phyloP scores from a whole-genome alignment of 1,284 basidiomycete species.

The Trichosporon ovoides region DNA sequence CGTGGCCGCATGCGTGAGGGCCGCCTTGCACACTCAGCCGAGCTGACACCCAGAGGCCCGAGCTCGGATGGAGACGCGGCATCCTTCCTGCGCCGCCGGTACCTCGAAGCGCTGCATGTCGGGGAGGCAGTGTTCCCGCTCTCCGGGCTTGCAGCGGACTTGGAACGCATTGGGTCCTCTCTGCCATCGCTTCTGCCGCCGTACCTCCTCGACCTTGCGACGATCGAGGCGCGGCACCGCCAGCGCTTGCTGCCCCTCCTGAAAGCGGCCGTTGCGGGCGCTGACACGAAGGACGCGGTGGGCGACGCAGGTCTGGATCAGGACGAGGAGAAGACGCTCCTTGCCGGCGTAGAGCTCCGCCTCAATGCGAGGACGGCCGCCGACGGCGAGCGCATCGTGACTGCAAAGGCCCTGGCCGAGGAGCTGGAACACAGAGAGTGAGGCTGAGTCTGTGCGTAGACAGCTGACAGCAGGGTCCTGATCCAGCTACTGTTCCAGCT shows the following conservation, averaged over 20 bases:
- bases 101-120: slow-evolving; percentile 38
- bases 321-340: slow-evolving; percentile 22
- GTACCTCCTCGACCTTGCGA: neutral
- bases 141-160: slow-evolving; percentile 26
- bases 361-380: slow-evolving; percentile 16
- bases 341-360: slow-evolving; percentile 25
- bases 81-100: slow-evolving; percentile 20
- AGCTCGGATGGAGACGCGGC: slow-evolving; percentile 5
- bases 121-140: slow-evolving; percentile 34
- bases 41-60: slow-evolving; percentile 23
- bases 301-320: slow-evolving; percentile 3
- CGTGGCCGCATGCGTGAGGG: slow-evolving; percentile 30
- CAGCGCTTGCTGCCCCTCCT: slow-evolving; percentile 23
- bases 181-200: neutral
- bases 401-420: slow-evolving; percentile 25
- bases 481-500: slow-evolving; percentile 34
- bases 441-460: slow-evolving; percentile 3
- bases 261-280: slow-evolving; percentile 3
- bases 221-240: slow-evolving; percentile 32
- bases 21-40: neutral
- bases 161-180: slow-evolving; percentile 16
- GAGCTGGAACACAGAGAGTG: slow-evolving; percentile 43
- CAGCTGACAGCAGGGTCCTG: slow-evolving; percentile 26
- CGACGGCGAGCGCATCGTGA: slow-evolving; percentile 24
- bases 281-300: neutral